Percentiles rank a stretch among this genome's conserved stretches.
phyloP scores from a whole-genome alignment of 768 basidiomycete genomes.

The Tricholoma matsutake region DNA sequence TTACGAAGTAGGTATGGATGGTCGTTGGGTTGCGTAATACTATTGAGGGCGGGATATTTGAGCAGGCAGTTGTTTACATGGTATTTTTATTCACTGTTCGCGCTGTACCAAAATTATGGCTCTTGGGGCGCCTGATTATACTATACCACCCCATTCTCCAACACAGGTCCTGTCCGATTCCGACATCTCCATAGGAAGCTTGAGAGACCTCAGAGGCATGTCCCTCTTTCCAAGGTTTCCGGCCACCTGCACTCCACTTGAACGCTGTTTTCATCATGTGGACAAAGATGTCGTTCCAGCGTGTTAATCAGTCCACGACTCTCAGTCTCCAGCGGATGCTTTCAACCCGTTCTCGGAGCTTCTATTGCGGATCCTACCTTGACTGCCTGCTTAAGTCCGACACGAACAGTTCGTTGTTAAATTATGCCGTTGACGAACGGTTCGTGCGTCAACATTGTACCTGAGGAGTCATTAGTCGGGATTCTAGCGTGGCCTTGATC shows the following conservation, averaged over 20 bases:
- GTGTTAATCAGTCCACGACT: not conserved
- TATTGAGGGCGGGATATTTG: conserved; percentile 4
- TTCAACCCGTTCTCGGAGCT: not conserved
- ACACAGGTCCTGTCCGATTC: not conserved
- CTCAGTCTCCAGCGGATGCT: not conserved
- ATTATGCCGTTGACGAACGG: not conserved
- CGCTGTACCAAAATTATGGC: conserved; percentile 38
- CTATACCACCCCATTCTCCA: conserved; percentile 27
- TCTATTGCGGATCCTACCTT: not conserved
- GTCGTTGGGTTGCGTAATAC: not conserved
- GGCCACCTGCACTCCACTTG: not conserved
- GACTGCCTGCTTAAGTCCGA: not conserved
- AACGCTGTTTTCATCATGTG: not conserved
- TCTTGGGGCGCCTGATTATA: conserved; percentile 28
- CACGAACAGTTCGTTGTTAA: not conserved
- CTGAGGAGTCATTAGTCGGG: not conserved
- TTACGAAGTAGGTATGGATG: conserved; percentile 62
- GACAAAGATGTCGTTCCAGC: not conserved
- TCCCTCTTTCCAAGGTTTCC: not conserved
- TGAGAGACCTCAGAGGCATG: not conserved
- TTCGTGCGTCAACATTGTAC: not conserved
- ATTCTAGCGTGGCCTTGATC: not conserved
- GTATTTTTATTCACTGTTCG: conserved; percentile 29
- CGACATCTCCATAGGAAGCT: not conserved
- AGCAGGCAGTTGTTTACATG: conserved; percentile 12